Base-by-base conservation (phyloP, 495 filamentous ascomycete genomes). In the Lasiosphaeris hirsuta region DNA sequence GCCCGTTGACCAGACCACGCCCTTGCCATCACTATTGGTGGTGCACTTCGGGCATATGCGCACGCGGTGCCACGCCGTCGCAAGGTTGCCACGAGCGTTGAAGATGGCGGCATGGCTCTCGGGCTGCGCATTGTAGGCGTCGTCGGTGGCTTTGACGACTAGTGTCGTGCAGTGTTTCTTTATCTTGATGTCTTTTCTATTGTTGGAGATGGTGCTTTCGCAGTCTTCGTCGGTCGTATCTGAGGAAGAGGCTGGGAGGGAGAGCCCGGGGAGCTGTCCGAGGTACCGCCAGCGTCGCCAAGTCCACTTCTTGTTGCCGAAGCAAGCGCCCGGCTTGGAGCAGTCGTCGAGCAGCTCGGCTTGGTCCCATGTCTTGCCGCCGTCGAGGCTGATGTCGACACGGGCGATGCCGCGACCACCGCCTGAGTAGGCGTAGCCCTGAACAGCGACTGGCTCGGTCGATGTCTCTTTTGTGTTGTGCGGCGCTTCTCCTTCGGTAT, bases 401-500 rank as follows among this genome's bases (percentile, higher is more conserved):
- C 80, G 73, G 23, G 75, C 63, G 47, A 84, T 75, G 57, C 75
- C 74, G 34, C 79, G 71, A 11, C 81, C 81, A n/a, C 81, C 80
- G 38, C 83, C 83, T 5, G 80, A 81, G 61, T 84, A 85, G 7
- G 83, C 83, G 57, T 82, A 84, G 1, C 82, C 83, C 59, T 78
- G 69, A 4, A 85, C 47, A 17, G 74, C 67, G 43, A 80, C 61
- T 17, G 62, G 74, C 56, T 58, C 64, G 10, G 41, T 51, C 33
- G 45, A 44, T 1, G 61, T 44, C 10, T 48, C 62, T 10, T 41
- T 17, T n/a, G 7, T 17, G 10, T 48, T 23, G 10, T 44, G 17
- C 18, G 7, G 8, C n/a, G 47, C 14, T 19, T 43, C 11, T 3
- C 50, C 18, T 35, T 38, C 49, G 3, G 44, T 2, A 9, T 36